Evolutionary conservation across 169 alveolate species (phyloP).

Genomic region (Theileria orientalis): DNA sequence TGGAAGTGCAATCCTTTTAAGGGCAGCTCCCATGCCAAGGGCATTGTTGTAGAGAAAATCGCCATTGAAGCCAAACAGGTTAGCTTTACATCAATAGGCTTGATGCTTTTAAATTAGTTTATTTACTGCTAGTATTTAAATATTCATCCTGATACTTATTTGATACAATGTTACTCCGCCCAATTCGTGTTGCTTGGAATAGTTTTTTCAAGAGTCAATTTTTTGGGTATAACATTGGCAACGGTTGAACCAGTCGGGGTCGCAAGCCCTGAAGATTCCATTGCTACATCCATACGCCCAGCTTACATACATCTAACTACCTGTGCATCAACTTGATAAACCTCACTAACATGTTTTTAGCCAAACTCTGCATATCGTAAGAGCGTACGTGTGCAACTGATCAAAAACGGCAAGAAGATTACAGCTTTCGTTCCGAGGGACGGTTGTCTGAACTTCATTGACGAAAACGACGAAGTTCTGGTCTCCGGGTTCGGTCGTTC

Average conservation of each 20-base stretch:
- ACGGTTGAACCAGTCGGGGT: constrained; percentile 17
- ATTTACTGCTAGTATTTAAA: too few species aligned
- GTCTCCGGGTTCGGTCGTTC: constrained; percentile 99
- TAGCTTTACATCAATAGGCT: neutral
- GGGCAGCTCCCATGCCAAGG: constrained; percentile 99
- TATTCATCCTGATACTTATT: neutral
- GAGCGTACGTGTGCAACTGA: constrained; percentile 98
- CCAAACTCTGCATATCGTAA: constrained; percentile 99
- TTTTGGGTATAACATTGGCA: constrained; percentile 60
- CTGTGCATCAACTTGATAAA: constrained; percentile 1
- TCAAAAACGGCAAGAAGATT: constrained; percentile 98
- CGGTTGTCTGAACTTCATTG: constrained; percentile 98
- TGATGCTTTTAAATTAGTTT: neutral
- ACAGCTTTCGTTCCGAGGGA: constrained; percentile 99
- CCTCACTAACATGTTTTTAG: constrained; percentile 56
- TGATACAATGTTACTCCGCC: constrained; percentile 4
- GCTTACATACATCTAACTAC: neutral
- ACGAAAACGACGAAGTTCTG: constrained; percentile 99
- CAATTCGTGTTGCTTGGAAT: constrained; percentile 64
- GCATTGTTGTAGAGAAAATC: constrained; percentile 98
- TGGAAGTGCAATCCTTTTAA: constrained; percentile 98
- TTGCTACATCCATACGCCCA: constrained; percentile 4
- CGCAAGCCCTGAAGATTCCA: neutral
- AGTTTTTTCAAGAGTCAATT: constrained; percentile 54
- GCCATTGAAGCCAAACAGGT: constrained; percentile 99